Base-by-base conservation (phyloP, 2,329 filamentous ascomycete genomes). In the Aureobasidium sp. region DNA sequence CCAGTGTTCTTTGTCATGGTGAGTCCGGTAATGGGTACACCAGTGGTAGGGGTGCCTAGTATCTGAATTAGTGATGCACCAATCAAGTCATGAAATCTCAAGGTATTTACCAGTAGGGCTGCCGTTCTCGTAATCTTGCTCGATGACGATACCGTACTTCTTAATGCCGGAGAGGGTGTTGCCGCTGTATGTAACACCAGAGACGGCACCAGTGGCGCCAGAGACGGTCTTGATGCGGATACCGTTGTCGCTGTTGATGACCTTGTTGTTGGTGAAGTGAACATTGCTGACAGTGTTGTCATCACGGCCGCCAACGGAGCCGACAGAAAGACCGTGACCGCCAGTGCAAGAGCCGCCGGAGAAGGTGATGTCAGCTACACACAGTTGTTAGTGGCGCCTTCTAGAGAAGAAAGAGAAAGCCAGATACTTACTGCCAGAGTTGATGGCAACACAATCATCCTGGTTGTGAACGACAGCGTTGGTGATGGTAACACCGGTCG, bases 61-160 rank as follows among this genome's bases (percentile, higher is more conserved):
- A 21, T 21, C 21, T 21, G 1, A 21, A 21, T 21, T 21, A 21
- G 21, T 1, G 21, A 21, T 21, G 1, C 21, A 21, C 21, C 21
- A 21, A 21, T 21, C 21, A 21, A 21, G 21, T 21, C 21, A 21
- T 21, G 21, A 21, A 1, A 21, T 21, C 21, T 21, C 21, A 21
- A 21, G 21, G 21, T 21, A 21, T 1, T 21, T 21, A 21, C 78
- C 79, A 7, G 73, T 77, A 4, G 76, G 74, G 45, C 75, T 75
- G 58, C 78, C 77, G 64, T 80, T 80, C 66, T 77, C 72, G 66
- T 84, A 84, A 68, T 84, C 81, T 73, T 86, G 83, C 70, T 85
- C 74, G 62, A 85, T 58, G 54, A 58, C 54, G 5, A 58, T 48
- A 30, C 54, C 54, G 54, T 57, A 57, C 29, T 58, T 47, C 5